These are phyloP conservation scores for Aspergillus latus DNA, from an alignment of 2,329 filamentous ascomycete species.

Conservation along the genomic window DNA sequence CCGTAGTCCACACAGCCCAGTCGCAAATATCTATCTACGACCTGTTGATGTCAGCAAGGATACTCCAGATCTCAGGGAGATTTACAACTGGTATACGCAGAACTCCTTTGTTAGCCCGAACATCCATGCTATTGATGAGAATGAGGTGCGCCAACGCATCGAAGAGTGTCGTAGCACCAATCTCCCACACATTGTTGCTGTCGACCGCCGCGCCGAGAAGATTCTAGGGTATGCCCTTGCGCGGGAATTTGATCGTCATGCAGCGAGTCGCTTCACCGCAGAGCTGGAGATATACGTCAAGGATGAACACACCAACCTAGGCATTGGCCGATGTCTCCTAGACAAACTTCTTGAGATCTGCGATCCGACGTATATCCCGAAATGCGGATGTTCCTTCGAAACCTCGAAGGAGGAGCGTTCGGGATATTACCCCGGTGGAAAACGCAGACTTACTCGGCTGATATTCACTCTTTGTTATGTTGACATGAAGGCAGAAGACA, in stretches of 20 bases:
- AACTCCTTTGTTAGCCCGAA: conserved; percentile 51
- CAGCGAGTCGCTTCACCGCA: conserved; percentile 57
- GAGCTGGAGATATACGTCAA: conserved; percentile 66
- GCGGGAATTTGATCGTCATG: conserved; percentile 52
- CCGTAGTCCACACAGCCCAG: conserved; percentile 31
- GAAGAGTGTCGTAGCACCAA: conserved; percentile 38
- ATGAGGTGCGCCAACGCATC: conserved; percentile 46
- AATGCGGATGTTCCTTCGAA: conserved; percentile 33
- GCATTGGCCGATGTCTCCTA: conserved; percentile 67
- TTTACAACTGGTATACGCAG: conserved; percentile 60
- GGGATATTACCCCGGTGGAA: conserved; percentile 23
- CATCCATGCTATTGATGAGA: conserved; percentile 37
- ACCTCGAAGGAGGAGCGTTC: conserved; percentile 17
- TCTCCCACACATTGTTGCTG: conserved; percentile 45
- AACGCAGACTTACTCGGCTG: conserved; percentile 21
- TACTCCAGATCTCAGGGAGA: conserved; percentile 47
- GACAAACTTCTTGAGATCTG: conserved; percentile 60
- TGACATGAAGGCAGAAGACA: conserved; percentile 24
- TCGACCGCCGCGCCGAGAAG: conserved; percentile 43
- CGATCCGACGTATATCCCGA: conserved; percentile 42
- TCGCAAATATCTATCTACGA: conserved; percentile 57
- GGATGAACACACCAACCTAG: conserved; percentile 55
- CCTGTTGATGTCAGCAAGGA: conserved; percentile 50
- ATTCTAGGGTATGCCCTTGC: conserved; percentile 67
- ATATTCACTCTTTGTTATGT: conserved; percentile 28